These are phyloP conservation scores for Marasmius sp. DNA, from an alignment of 1,284 basidiomycete species.

Conservation along the genomic window DNA sequence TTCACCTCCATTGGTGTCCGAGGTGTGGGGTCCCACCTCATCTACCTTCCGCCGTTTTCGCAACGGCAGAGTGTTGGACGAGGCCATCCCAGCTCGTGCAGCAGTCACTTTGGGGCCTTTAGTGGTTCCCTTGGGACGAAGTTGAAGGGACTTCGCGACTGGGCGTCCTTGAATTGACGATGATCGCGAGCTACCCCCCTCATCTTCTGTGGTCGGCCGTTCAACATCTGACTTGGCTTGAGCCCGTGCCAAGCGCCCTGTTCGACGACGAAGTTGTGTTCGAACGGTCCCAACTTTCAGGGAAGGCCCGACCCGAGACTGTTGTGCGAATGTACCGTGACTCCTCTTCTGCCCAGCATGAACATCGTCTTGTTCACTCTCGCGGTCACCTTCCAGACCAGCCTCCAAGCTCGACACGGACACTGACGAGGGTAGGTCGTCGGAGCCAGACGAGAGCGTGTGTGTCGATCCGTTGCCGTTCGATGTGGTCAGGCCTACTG, in stretches of 20 bases:
- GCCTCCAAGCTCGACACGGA: background rate
- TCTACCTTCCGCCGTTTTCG: background rate
- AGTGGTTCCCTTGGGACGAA: background rate
- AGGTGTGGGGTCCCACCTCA: background rate
- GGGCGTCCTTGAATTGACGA: background rate
- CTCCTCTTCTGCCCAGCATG: background rate
- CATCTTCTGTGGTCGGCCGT: background rate
- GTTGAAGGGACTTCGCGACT: background rate
- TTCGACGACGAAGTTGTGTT: background rate
- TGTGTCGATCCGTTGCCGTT: background rate
- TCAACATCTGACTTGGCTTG: background rate
- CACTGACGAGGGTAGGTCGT: background rate
- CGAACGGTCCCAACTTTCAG: background rate
- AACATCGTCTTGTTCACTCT: background rate
- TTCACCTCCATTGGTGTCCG: background rate
- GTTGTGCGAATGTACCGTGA: background rate
- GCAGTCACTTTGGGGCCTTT: background rate
- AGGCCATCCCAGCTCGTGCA: background rate
- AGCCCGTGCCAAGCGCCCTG: background rate
- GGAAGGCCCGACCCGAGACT: background rate
- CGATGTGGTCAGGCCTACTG: background rate
- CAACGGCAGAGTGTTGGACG: background rate
- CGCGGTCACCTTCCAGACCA: background rate
- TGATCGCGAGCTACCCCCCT: background rate
- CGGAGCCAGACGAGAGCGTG: background rate